Percentiles rank a stretch among this genome's conserved stretches.
These are phyloP conservation scores for Saturnispora sekii DNA, from an alignment of 805 yeast genomes.

Conservation along the genomic window DNA sequence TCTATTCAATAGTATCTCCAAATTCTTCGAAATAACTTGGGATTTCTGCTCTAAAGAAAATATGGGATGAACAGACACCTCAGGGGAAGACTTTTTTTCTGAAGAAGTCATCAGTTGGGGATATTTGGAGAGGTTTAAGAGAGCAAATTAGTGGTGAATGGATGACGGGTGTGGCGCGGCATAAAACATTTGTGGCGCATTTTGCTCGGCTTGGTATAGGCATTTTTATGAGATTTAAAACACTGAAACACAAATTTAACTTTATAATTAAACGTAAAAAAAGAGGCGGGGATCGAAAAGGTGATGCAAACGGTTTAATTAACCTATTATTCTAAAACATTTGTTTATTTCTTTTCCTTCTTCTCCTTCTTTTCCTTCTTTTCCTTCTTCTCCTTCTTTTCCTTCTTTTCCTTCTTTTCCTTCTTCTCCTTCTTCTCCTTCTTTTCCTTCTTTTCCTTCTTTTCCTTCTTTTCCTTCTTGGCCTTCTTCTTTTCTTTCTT, in stretches of 20 bases:
- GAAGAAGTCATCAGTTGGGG: neutral
- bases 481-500: slow-evolving; percentile 17
- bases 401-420: slow-evolving; percentile 22
- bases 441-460: slow-evolving; percentile 18
- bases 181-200: no score
- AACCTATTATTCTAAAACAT: slow-evolving; percentile 21
- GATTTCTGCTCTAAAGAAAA: neutral
- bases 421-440: slow-evolving; percentile 18
- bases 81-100: neutral
- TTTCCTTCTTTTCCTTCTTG: slow-evolving; percentile 16
- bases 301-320: slow-evolving; percentile 8
- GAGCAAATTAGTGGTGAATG: no score
- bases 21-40: slow-evolving; percentile 1
- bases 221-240: no score
- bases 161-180: no score
- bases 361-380: slow-evolving; percentile 24
- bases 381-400: slow-evolving; percentile 26
- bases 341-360: slow-evolving; percentile 18
- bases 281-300: no score
- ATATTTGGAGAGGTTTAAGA: neutral
- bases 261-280: no score
- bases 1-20: slow-evolving; percentile 19
- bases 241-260: no score
- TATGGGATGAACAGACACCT: slow-evolving; percentile 4
- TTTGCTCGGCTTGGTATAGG: no score